These are phyloP conservation scores for Acephala macrosclerotiorum DNA, from an alignment of 2,329 filamentous ascomycete species.

Conservation along the genomic window DNA sequence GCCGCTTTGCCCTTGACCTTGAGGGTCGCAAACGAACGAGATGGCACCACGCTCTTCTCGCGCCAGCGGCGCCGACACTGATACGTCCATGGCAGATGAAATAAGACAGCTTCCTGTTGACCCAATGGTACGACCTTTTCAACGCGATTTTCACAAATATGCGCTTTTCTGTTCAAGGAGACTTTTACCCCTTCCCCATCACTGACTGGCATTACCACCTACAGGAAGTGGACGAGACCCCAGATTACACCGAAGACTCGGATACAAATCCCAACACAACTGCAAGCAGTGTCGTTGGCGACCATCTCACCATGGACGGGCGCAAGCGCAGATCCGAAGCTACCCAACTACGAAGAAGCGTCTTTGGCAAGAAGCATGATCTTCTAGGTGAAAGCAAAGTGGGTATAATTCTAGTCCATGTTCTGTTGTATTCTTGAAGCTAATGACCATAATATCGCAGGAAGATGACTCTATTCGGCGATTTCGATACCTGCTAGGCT, in stretches of 20 bases:
- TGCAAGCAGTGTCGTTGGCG: constrained; percentile 86
- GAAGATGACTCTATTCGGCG: constrained; percentile 94
- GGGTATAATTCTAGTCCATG: constrained; percentile 36
- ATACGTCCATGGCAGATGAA: constrained; percentile 68
- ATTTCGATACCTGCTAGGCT: constrained; percentile 91
- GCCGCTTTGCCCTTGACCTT: constrained; percentile 33
- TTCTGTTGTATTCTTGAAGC: neutral
- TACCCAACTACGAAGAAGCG: constrained; percentile 87
- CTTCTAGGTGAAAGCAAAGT: constrained; percentile 92
- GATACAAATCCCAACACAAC: constrained; percentile 73
- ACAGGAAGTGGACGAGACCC: constrained; percentile 69
- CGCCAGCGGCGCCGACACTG: constrained; percentile 53
- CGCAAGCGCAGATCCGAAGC: constrained; percentile 87
- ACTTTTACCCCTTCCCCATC: neutral
- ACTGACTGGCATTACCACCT: constrained; percentile 37
- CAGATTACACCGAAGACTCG: constrained; percentile 71
- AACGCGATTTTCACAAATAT: neutral
- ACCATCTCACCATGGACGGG: constrained; percentile 71
- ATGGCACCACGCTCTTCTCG: constrained; percentile 64
- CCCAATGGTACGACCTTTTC: constrained; percentile 41
- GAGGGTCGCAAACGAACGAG: constrained; percentile 38
- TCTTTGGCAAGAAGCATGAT: constrained; percentile 95
- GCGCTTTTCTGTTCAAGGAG: neutral
- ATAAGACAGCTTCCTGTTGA: constrained; percentile 42
- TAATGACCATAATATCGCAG: constrained; percentile 50